Evolutionary conservation across 208 protist species (phyloP), one percentile per base, ranked within the genome.

Genomic region (Porcisia hertigi): DNA sequence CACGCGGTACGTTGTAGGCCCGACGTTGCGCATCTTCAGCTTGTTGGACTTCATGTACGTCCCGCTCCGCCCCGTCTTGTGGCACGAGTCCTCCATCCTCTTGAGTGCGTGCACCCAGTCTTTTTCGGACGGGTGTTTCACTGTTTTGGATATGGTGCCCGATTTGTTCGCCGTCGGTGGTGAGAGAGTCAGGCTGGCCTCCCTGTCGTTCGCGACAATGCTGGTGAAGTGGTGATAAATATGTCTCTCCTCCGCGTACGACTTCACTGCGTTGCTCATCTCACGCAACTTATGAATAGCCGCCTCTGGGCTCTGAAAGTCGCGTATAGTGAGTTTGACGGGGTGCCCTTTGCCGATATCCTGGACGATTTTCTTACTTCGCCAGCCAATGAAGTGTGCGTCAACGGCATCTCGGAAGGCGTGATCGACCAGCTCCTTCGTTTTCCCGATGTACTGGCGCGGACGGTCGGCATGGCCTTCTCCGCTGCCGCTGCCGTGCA

Each of bases 381-480:
- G 86, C 94, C 94, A 97, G 49, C 91, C 89, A 23, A 97, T 78
- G 84, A 96, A 96, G 75, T 97, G 94, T 4, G 94, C 82, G 67
- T 97, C 94, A 18, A 93, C 92, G 0, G 89, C 91, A 58, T 97
- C 94, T 53, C 94, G 90, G 69, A 97, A 97, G n/a, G 60, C 58
- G 64, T 95, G 88, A 54, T 96, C 92, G 11, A 94, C 81, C 6
- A 92, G 80, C 47, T 84, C 59, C 67, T 88, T 87, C 36, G 71
- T 77, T 62, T 83, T 86, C 12, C 63, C 66, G 23, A 65, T 3
- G 47, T 76, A 71, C 55, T 80, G 73, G 53, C 52, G 65, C 39
- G 3, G 74, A 8, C 66, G 66, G 47, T 30, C 30, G 25, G 66
- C 53, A 1, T 71, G 30, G 39, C 66, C 11, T 54, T 58, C 70